A percentile compares a stretch with the other conserved stretches of the same genome.
phyloP scores from a whole-genome alignment of 306 rosid species.

The Geum urbanum region DNA sequence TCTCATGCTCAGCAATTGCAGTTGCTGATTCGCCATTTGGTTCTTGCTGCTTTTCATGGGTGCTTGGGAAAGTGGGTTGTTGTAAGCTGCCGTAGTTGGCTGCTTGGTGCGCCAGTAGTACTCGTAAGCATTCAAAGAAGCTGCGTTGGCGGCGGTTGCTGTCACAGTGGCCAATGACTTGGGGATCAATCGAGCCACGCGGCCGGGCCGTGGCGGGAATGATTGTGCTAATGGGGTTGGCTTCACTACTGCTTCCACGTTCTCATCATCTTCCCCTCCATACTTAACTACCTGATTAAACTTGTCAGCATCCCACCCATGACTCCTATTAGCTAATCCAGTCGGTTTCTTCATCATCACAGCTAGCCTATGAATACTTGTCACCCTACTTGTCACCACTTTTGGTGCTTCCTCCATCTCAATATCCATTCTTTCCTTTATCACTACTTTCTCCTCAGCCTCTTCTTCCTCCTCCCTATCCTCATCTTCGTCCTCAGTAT shows the following conservation, averaged over 20 bases:
- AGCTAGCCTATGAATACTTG: conserved; percentile 42
- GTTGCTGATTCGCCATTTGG: conserved; percentile 34
- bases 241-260: conserved; percentile 15
- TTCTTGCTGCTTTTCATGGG: conserved; percentile 19
- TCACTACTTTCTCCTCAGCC: conserved; percentile 15
- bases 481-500: conserved; percentile 5
- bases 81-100: conserved; percentile 18
- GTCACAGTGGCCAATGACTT: conserved; percentile 26
- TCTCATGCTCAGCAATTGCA: conserved; percentile 42
- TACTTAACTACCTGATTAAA: conserved; percentile 45
- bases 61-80: conserved; percentile 29
- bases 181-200: conserved; percentile 34
- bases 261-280: conserved; percentile 28
- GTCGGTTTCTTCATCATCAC: conserved; percentile 44
- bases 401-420: conserved; percentile 29
- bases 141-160: conserved; percentile 21
- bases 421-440: conserved; percentile 23
- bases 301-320: conserved; percentile 41
- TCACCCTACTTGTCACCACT: conserved; percentile 30
- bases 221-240: conserved; percentile 40
- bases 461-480: conserved; percentile 20
- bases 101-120: conserved; percentile 59
- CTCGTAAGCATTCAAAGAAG: conserved; percentile 61
- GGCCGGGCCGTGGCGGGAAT: conserved; percentile 56
- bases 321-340: conserved; percentile 50